These are phyloP conservation scores for Alternaria ethzedia DNA, from an alignment of 2,329 filamentous ascomycete species.

Conservation along the genomic window DNA sequence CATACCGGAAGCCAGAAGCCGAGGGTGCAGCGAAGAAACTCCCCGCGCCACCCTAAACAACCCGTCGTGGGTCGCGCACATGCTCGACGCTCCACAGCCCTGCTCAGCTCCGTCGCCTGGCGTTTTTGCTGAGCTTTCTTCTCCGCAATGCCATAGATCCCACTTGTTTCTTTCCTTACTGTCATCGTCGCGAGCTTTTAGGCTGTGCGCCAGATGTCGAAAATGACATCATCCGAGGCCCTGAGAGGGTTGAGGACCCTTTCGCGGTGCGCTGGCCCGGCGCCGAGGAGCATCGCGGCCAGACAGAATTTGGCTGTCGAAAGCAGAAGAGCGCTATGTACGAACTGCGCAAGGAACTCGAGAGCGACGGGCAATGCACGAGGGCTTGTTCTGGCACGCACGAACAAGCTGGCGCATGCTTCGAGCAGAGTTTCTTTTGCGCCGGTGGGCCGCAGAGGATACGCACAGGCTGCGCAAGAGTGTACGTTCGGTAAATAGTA, in stretches of 20 bases:
- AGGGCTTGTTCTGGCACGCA: slow-evolving; percentile 5
- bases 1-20: slow-evolving; percentile 14
- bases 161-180: background rate
- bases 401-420: slow-evolving; percentile 7
- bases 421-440: slow-evolving; percentile 6
- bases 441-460: slow-evolving; percentile 28
- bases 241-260: slow-evolving; percentile 36
- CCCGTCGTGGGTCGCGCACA: slow-evolving; percentile 19
- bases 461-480: slow-evolving; percentile 36
- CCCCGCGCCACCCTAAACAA: slow-evolving; percentile 25
- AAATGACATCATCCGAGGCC: slow-evolving; percentile 46
- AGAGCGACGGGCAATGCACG: slow-evolving; percentile 13
- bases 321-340: slow-evolving; percentile 34
- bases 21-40: slow-evolving; percentile 28
- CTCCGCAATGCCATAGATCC: slow-evolving; percentile 17
- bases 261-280: slow-evolving; percentile 31
- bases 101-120: slow-evolving; percentile 3
- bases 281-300: slow-evolving; percentile 14
- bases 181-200: background rate
- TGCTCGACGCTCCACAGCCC: slow-evolving; percentile 10
- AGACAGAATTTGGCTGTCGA: slow-evolving; percentile 1
- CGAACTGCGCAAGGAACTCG: slow-evolving; percentile 29
- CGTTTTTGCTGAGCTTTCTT: slow-evolving; percentile 1
- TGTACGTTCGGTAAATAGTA: slow-evolving; percentile 17
- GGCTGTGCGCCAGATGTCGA: slow-evolving; percentile 8